Evolutionary conservation across 106 monocot genomes (phyloP).

Genomic region (Cymbidium sinense): DNA sequence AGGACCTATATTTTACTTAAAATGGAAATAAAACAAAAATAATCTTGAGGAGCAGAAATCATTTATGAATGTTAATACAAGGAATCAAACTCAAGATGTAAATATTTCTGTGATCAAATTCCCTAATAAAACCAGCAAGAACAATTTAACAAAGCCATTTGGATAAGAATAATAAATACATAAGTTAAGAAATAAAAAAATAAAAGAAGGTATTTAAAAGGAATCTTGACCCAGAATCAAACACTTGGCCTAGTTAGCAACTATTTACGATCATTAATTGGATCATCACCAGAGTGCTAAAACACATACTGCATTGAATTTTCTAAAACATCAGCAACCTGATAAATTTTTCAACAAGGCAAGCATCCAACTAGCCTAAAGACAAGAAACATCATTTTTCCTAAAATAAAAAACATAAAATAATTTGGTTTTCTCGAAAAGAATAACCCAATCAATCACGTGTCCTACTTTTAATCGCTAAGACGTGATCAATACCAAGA

Average conservation of each 20-base stretch:
- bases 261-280: not conserved
- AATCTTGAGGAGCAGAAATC: not conserved
- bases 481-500: not conserved
- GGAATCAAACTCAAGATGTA: conserved; percentile 1
- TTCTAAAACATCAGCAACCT: not conserved
- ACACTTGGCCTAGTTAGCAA: not conserved
- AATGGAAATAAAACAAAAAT: not conserved
- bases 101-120: not conserved
- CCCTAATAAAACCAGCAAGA: not conserved
- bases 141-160: not conserved
- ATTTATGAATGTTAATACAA: not conserved
- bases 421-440: no score
- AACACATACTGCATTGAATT: not conserved
- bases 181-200: not conserved
- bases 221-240: not conserved
- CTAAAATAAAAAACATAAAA: not conserved
- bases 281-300: not conserved
- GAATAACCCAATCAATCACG: no score
- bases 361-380: not conserved
- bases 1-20: not conserved
- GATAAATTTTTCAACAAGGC: not conserved
- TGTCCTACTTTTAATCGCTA: no score
- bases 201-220: not conserved
- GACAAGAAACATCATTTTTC: not conserved
- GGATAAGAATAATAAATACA: not conserved